Percentiles rank a stretch among this genome's conserved stretches.
Evolutionary conservation across 1,284 basidiomycete genomes (phyloP).

Genomic region (Ceratobasidium sp.): DNA sequence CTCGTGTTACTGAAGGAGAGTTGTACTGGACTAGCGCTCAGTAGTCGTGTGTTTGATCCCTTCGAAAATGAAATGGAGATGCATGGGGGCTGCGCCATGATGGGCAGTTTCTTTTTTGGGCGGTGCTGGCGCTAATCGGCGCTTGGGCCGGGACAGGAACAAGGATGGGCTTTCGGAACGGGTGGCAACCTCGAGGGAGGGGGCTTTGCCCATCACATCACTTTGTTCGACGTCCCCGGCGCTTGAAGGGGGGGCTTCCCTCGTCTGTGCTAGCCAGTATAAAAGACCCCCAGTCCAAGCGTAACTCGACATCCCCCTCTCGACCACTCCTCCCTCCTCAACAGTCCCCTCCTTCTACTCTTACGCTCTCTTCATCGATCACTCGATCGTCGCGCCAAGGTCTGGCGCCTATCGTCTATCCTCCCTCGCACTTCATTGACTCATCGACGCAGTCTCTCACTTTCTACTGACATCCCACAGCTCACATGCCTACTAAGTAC

Average conservation of each 20-base stretch:
- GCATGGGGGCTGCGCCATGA: not conserved
- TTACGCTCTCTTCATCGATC: not conserved
- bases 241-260: not conserved
- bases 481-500: constrained; percentile 10
- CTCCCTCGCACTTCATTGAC: constrained; percentile 2
- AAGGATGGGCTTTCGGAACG: constrained; percentile 33
- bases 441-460: not conserved
- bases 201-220: not conserved
- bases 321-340: not conserved
- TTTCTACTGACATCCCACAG: not conserved
- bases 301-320: not conserved
- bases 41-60: no score
- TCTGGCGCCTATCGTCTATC: not conserved
- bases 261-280: no score
- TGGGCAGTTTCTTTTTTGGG: not conserved
- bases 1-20: no score
- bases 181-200: constrained; percentile 29
- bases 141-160: constrained; percentile 31
- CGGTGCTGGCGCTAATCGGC: constrained; percentile 5
- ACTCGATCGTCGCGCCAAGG: not conserved
- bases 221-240: constrained; percentile 2
- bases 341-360: not conserved
- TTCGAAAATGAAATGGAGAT: no score
- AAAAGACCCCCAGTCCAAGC: no score
- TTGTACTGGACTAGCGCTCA: no score